A percentile compares a stretch with the other conserved stretches of the same genome.
Conservation (phyloP, 805 yeast species). For the Zygotorulaspora danielsina region DNA sequence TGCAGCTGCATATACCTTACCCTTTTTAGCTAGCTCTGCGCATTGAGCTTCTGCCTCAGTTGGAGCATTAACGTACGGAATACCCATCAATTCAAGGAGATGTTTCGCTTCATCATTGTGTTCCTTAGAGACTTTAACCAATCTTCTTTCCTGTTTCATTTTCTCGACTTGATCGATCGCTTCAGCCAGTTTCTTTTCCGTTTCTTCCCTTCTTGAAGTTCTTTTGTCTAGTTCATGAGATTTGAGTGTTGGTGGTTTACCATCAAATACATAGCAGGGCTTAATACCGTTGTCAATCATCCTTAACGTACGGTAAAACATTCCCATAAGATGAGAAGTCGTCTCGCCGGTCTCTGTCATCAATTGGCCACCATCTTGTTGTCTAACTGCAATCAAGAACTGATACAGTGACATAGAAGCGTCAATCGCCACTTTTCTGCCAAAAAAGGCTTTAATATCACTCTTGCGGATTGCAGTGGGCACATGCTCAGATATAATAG, state of each 20-base stretch:
- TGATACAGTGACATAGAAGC: slow-evolving; percentile 97
- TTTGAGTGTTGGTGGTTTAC: slow-evolving; percentile 92
- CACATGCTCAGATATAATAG: slow-evolving; percentile 83
- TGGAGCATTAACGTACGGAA: slow-evolving; percentile 90
- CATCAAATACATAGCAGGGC: slow-evolving; percentile 96
- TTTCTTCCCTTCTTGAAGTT: slow-evolving; percentile 73
- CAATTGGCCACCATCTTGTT: slow-evolving; percentile 92
- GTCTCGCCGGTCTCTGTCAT: slow-evolving; percentile 89
- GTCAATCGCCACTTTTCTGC: slow-evolving; percentile 93
- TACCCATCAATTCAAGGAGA: slow-evolving; percentile 83
- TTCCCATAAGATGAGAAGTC: slow-evolving; percentile 90
- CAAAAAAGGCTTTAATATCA: slow-evolving; percentile 82
- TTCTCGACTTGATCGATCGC: slow-evolving; percentile 72
- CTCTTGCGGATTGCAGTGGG: slow-evolving; percentile 72
- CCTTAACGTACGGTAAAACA: slow-evolving; percentile 88
- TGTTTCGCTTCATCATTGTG: slow-evolving; percentile 93
- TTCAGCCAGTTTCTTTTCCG: slow-evolving; percentile 67
- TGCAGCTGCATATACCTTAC: slow-evolving; percentile 95
- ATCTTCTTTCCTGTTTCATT: slow-evolving; percentile 71
- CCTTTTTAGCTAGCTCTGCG: slow-evolving; percentile 83
- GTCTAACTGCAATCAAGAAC: slow-evolving; percentile 92
- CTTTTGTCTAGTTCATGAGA: slow-evolving; percentile 91
- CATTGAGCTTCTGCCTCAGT: slow-evolving; percentile 99
- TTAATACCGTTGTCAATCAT: slow-evolving; percentile 91
- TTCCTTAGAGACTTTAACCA: slow-evolving; percentile 81